Evolutionary conservation across 2,329 filamentous ascomycete genomes (phyloP), one percentile per base, ranked within the genome.

Genomic region (Aspergillus sp.): DNA sequence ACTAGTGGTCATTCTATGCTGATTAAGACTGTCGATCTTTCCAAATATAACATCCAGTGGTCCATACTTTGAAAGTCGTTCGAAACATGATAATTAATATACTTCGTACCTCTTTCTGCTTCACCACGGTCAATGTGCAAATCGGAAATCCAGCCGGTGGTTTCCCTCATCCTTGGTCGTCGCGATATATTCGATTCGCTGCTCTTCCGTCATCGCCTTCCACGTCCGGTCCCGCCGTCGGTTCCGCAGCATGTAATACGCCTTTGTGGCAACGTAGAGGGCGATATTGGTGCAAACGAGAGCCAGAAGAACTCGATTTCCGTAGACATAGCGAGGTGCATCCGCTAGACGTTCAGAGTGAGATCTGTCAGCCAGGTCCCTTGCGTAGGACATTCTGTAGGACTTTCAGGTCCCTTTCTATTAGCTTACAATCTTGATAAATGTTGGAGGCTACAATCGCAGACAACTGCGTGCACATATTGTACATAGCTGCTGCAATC

Each of bases 321-420:
- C 65, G 74, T 77, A 38, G 67, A 66, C 60, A 76, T 79, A 63
- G 73, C 76, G 32, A 75, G 61, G 49, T 69, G 71, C 62, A 68
- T 77, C 77, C 73, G 0, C 55, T 32, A 3, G 32, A 22, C 14
- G 14, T 11, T 40, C 59, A 33, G 30, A 52, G 16, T 13, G 19
- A 38, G 32, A 11, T 11, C 22, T 9, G 42, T 53, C 20, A 32
- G 24, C 19, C 20, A 16, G 13, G 26, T 19, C 26, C 22, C 19
- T 41, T 11, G 30, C 22, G 26, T 45, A 24, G 16, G 24, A 33
- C 19, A n/a, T 19, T 20, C n/a, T 26, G 33, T 17, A 13, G 32
- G 41, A 30, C 16, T 13, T n/a, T 41, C 30, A 3, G n/a, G 19
- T 8, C 22, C 19, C 22, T 17, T 16, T 49, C 10, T 4, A 30